Percentiles rank a stretch among this genome's conserved stretches.
Evolutionary conservation across 1,139 yeast species (phyloP).

Genomic region (Yamadazyma membranifaciens): DNA sequence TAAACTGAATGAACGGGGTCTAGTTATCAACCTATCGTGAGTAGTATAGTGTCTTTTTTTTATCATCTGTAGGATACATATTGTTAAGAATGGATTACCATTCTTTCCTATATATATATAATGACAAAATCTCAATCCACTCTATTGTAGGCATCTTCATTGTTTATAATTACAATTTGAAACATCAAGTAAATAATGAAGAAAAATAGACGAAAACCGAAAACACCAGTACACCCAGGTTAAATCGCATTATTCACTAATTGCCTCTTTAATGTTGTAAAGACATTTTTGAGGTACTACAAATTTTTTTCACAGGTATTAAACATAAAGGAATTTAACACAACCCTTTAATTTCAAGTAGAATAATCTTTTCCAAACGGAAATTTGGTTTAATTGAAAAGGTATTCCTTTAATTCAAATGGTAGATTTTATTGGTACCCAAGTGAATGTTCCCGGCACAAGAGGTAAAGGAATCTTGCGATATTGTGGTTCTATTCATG

Average conservation of each 20-base stretch:
- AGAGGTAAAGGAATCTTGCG: conserved; percentile 59
- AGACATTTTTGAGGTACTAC: not conserved
- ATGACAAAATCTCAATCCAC: no score
- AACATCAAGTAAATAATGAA: not conserved
- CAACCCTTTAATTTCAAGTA: not conserved
- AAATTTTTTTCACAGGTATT: not conserved
- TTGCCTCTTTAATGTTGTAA: not conserved
- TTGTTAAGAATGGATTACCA: no score
- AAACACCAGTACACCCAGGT: not conserved
- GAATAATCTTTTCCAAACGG: no score
- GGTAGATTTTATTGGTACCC: conserved; percentile 30
- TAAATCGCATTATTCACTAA: no score
- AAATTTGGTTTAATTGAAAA: not conserved
- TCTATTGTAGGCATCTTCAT: no score
- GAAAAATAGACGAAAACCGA: not conserved
- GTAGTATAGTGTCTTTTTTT: no score
- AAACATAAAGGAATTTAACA: no score
- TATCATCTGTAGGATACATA: no score
- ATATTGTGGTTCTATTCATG: conserved; percentile 72
- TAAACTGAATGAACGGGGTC: not conserved
- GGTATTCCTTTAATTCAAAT: conserved; percentile 1
- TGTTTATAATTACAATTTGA: not conserved
- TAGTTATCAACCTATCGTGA: not conserved
- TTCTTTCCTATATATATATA: no score
- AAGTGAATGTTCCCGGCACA: conserved; percentile 45